Evolutionary conservation across 148 eudicot genomes (phyloP).

Genomic region (Vaccinium vitisidaea): DNA sequence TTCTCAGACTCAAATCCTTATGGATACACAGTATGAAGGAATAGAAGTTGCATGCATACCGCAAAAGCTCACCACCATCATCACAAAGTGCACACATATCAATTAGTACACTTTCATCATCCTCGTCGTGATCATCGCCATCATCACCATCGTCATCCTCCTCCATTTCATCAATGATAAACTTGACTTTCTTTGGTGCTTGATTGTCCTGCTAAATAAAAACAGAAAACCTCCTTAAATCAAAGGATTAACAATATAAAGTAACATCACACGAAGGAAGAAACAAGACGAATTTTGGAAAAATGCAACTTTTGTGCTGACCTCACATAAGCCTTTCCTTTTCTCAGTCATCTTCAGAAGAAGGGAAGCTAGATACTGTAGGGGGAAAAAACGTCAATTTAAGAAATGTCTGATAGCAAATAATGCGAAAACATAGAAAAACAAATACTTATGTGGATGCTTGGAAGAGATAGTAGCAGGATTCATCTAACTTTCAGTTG

Average conservation of each 20-base stretch:
- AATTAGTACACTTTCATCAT: conserved; percentile 30
- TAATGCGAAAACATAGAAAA: neutral
- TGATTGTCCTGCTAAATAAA: conserved; percentile 23
- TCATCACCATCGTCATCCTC: conserved; percentile 22
- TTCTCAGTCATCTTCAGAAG: conserved; percentile 39
- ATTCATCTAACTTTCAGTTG: neutral
- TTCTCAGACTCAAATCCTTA: neutral
- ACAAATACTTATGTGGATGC: neutral
- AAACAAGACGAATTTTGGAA: neutral
- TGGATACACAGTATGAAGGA: neutral
- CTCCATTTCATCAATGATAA: conserved; percentile 23
- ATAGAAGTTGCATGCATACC: conserved; percentile 36
- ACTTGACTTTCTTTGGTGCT: conserved; percentile 21
- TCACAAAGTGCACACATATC: conserved; percentile 84
- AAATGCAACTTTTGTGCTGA: conserved; percentile 19
- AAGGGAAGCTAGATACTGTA: conserved; percentile 48
- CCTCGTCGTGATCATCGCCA: conserved; percentile 23
- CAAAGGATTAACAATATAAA: neutral
- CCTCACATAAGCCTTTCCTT: conserved; percentile 35
- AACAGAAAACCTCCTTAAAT: neutral
- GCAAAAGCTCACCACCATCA: conserved; percentile 73
- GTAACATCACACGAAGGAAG: neutral
- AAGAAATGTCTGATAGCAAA: neutral
- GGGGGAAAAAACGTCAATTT: neutral
- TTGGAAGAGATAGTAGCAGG: neutral